phyloP scores from a whole-genome alignment of 495 filamentous ascomycete genomes.

The Poronia punctata region DNA sequence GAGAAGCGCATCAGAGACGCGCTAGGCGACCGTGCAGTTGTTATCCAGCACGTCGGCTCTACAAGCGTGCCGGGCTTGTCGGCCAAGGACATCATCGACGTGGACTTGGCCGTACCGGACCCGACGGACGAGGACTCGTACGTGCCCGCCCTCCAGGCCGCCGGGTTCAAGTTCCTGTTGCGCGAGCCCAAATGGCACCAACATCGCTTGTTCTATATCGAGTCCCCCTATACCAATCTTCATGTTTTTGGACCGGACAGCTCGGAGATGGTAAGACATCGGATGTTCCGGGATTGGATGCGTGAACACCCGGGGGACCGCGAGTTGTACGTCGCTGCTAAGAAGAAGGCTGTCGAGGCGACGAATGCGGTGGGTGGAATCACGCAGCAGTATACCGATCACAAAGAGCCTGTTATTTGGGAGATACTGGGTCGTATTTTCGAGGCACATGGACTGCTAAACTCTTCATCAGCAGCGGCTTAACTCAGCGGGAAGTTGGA shows the following conservation, averaged over 20 bases:
- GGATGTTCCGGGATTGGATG: conserved; percentile 44
- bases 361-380: conserved; percentile 26
- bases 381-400: conserved; percentile 31
- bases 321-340: conserved; percentile 32
- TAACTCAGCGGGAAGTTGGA: too few relatives aligned
- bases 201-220: conserved; percentile 37
- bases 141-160: conserved; percentile 34
- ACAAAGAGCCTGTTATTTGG: conserved; percentile 34
- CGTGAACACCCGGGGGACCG: conserved; percentile 28
- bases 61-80: conserved; percentile 43
- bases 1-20: conserved; percentile 24
- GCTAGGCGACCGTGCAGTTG: conserved; percentile 19
- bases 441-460: conserved; percentile 19
- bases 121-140: conserved; percentile 32
- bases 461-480: neutral
- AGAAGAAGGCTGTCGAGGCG: conserved; percentile 29
- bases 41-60: conserved; percentile 37
- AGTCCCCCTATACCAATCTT: conserved; percentile 31
- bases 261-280: conserved; percentile 34
- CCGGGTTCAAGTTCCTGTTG: conserved; percentile 38
- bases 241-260: conserved; percentile 43
- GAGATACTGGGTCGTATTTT: conserved; percentile 37
- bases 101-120: conserved; percentile 40
- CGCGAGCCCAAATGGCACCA: conserved; percentile 42
- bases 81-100: conserved; percentile 44